phyloP scores from a whole-genome alignment of 106 monocot species.

The Acorus gramineus region DNA sequence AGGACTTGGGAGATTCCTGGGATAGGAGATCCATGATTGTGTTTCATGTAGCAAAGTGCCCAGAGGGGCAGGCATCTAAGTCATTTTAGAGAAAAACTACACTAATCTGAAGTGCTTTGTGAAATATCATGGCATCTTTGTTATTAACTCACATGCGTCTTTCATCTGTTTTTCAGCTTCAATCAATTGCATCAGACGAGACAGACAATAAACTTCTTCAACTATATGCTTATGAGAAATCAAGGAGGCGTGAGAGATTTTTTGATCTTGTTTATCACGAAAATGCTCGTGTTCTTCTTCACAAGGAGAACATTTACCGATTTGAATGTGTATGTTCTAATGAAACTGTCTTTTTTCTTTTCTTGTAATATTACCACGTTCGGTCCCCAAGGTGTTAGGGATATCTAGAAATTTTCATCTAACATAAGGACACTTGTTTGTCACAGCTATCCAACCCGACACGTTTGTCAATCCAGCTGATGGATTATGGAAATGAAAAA shows the following conservation, averaged over 20 bases:
- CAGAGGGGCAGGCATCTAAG: too few species aligned
- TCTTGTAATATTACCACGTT: not conserved
- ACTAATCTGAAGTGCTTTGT: not conserved
- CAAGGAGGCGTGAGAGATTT: conserved; percentile 45
- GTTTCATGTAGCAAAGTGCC: too few species aligned
- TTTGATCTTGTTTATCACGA: conserved; percentile 80
- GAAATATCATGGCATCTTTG: not conserved
- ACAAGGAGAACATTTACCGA: conserved; percentile 79
- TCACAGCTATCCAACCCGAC: conserved; percentile 46
- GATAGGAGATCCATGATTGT: too few species aligned
- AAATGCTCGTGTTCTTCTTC: conserved; percentile 78
- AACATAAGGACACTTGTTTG: conserved; percentile 3
- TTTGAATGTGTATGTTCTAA: conserved; percentile 76
- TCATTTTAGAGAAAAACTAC: too few species aligned
- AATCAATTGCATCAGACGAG: conserved; percentile 72
- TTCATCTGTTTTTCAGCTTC: conserved; percentile 56
- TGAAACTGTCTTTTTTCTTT: not conserved
- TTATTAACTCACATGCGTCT: conserved; percentile 3
- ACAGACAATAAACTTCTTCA: conserved; percentile 74
- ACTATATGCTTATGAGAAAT: conserved; percentile 75
- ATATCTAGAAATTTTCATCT: too few species aligned
- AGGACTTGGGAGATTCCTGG: too few species aligned
- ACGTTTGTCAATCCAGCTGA: conserved; percentile 62
- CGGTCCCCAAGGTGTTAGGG: not conserved
- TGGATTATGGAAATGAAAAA: conserved; percentile 71